These are phyloP conservation scores for Pestalotiopsis sp. DNA, from an alignment of 2,329 filamentous ascomycete genomes.

Conservation along the genomic window DNA sequence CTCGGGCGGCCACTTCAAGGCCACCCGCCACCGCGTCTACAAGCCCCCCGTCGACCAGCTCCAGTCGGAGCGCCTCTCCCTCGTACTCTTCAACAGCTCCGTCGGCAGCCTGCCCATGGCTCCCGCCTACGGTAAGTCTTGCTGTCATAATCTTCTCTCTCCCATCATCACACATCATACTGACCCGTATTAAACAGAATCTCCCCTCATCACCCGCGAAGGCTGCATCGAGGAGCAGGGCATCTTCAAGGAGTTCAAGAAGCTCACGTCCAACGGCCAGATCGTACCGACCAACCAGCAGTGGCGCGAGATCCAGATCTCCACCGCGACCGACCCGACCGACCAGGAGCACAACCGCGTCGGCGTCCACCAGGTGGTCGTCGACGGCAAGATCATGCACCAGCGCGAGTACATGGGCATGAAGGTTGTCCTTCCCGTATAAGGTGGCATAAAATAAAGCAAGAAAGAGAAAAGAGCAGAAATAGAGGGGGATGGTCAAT, in stretches of 20 bases:
- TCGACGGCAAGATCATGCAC: constrained; percentile 5
- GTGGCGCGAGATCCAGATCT: constrained; percentile 9
- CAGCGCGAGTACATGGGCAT: constrained; percentile 8
- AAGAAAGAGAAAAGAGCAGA: background rate
- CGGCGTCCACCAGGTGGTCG: constrained; percentile 1
- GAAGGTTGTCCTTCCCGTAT: constrained; percentile 7
- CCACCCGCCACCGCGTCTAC: constrained; percentile 9
- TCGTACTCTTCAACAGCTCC: constrained; percentile 5
- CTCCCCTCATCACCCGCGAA: background rate
- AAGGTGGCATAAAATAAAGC: background rate
- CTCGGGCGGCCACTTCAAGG: constrained; percentile 8
- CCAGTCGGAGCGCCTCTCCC: background rate
- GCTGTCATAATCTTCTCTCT: background rate
- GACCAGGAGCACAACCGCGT: constrained; percentile 4
- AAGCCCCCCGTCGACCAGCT: constrained; percentile 8
- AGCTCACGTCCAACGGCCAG: background rate
- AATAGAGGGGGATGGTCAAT: background rate
- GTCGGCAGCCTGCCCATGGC: constrained; percentile 1
- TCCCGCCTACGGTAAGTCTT: background rate
- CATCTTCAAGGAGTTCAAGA: constrained; percentile 3
- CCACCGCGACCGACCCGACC: constrained; percentile 6
- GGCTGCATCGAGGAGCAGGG: constrained; percentile 9
- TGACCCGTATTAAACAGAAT: background rate
- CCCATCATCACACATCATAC: background rate
- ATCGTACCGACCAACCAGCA: constrained; percentile 4